phyloP scores from a whole-genome alignment of 306 rosid species.

The Dalbergia oliveri region DNA sequence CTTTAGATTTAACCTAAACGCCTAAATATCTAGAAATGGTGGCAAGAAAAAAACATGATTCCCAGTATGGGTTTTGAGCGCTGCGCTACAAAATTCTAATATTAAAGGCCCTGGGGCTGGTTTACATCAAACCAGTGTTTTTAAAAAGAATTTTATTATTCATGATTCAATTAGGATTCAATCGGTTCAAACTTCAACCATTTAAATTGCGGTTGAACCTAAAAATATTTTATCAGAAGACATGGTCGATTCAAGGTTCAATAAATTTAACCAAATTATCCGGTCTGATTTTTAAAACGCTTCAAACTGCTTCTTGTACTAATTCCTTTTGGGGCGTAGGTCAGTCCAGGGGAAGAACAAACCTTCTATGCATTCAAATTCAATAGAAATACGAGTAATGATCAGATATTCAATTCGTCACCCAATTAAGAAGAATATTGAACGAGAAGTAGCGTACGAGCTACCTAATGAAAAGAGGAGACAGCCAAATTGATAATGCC shows the following conservation, averaged over 20 bases:
- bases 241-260: not conserved
- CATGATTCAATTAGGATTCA: not conserved
- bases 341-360: not conserved
- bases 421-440: not conserved
- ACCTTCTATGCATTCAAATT: not conserved
- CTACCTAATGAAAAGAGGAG: not conserved
- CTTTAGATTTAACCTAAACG: slow-evolving; percentile 2
- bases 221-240: no score
- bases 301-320: not conserved
- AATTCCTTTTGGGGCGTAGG: not conserved
- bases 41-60: not conserved
- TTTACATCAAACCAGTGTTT: not conserved
- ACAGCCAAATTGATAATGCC: not conserved
- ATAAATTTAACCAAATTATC: not conserved
- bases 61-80: slow-evolving; percentile 7
- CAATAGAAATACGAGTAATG: not conserved
- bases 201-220: not conserved
- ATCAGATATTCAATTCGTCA: not conserved
- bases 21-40: not conserved
- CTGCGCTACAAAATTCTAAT: not conserved
- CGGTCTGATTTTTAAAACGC: not conserved
- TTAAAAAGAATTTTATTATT: not conserved
- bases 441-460: not conserved
- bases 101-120: not conserved
- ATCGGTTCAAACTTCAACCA: not conserved